Evolutionary conservation across 2,329 filamentous ascomycete species (phyloP).

Genomic region (Paecilomyces formosus): DNA sequence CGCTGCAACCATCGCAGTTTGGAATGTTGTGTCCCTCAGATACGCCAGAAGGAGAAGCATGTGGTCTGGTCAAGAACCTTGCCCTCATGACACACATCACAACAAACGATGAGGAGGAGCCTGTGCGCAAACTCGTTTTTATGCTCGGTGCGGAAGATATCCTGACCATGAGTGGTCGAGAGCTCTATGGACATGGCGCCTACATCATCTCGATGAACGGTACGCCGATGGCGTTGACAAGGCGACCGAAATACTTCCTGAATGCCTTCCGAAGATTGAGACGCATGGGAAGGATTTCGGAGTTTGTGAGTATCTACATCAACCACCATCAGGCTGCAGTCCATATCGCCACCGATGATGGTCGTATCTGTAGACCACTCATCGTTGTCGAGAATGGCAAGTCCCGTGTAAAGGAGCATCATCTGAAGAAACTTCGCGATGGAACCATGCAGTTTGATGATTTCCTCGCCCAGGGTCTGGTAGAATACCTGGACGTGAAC

Average conservation of each 20-base stretch:
- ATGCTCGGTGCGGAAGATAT: constrained; percentile 79
- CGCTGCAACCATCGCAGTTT: constrained; percentile 93
- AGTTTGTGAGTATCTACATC: constrained; percentile 94
- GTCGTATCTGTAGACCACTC: constrained; percentile 88
- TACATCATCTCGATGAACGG: constrained; percentile 95
- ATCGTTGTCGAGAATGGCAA: constrained; percentile 88
- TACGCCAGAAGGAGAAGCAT: constrained; percentile 97
- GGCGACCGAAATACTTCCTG: constrained; percentile 79
- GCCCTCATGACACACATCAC: constrained; percentile 99
- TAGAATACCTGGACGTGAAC: constrained; percentile 96
- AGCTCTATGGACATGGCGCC: constrained; percentile 75
- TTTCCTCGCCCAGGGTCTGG: constrained; percentile 79
- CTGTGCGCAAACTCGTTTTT: constrained; percentile 79
- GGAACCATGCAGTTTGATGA: constrained; percentile 89
- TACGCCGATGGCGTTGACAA: constrained; percentile 81
- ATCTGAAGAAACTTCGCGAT: constrained; percentile 72
- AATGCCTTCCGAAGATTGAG: constrained; percentile 78
- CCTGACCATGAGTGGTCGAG: constrained; percentile 69
- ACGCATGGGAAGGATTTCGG: constrained; percentile 83
- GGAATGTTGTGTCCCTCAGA: constrained; percentile 97
- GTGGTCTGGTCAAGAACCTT: constrained; percentile 94
- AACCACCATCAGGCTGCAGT: constrained; percentile 88
- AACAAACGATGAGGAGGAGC: constrained; percentile 87
- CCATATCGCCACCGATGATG: constrained; percentile 94
- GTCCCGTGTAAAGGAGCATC: constrained; percentile 69